A percentile compares a stretch with the other conserved stretches of the same genome.
Evolutionary conservation across 2,329 filamentous ascomycete genomes (phyloP).

Genomic region (Moelleriella libera): DNA sequence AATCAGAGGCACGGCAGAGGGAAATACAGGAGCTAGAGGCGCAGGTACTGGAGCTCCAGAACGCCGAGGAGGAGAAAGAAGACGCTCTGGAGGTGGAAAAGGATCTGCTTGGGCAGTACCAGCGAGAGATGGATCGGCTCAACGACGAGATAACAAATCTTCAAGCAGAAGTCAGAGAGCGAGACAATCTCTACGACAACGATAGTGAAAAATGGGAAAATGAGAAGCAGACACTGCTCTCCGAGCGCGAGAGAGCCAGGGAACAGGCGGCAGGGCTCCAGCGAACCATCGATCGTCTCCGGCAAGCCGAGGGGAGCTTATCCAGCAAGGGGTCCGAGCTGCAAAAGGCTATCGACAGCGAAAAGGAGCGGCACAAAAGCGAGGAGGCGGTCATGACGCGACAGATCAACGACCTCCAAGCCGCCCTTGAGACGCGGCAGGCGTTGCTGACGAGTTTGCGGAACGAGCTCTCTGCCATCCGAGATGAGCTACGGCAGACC

Average conservation of each 20-base stretch:
- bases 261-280: constrained; percentile 55
- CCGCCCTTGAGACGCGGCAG: constrained; percentile 54
- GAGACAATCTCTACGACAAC: constrained; percentile 55
- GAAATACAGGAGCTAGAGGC: constrained; percentile 40
- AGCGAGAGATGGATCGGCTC: constrained; percentile 33
- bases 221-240: constrained; percentile 46
- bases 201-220: constrained; percentile 62
- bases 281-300: constrained; percentile 55
- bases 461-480: constrained; percentile 49
- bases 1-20: constrained; percentile 52
- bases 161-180: constrained; percentile 52
- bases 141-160: constrained; percentile 47
- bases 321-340: constrained; percentile 54
- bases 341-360: constrained; percentile 54
- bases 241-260: constrained; percentile 51
- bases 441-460: constrained; percentile 50
- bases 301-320: constrained; percentile 51
- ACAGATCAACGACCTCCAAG: constrained; percentile 63
- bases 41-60: constrained; percentile 31
- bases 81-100: constrained; percentile 46
- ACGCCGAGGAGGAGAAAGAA: constrained; percentile 38
- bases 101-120: constrained; percentile 32
- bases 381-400: constrained; percentile 56
- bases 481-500: constrained; percentile 56
- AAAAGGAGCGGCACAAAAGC: constrained; percentile 55